These are phyloP conservation scores for Persicaria tinctoria DNA, from an alignment of 148 eudicot genomes.

Conservation along the genomic window DNA sequence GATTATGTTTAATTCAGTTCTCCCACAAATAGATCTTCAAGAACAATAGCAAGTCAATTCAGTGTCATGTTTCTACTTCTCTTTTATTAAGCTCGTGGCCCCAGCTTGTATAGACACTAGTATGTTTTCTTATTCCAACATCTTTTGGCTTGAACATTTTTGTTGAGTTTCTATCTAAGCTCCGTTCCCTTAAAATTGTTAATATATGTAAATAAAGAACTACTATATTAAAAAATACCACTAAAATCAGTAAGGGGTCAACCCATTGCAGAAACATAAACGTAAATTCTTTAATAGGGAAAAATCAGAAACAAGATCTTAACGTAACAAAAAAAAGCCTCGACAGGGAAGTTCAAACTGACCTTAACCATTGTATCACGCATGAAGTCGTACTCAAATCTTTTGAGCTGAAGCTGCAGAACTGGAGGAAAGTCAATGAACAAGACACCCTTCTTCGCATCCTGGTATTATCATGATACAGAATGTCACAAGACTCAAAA, in stretches of 20 bases:
- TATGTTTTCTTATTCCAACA: not conserved
- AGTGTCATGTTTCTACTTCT: not conserved
- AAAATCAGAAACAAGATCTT: not conserved
- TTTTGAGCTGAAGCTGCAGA: conserved; percentile 74
- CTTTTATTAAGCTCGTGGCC: not conserved
- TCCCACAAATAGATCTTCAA: not conserved
- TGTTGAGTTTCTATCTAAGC: not conserved
- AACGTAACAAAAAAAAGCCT: not conserved
- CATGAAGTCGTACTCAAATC: conserved; percentile 89
- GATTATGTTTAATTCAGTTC: not conserved
- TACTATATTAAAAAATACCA: not conserved
- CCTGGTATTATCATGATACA: conserved; percentile 39
- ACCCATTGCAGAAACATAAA: not conserved
- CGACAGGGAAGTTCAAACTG: conserved; percentile 5
- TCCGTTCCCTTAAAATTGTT: not conserved
- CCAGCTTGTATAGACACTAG: not conserved
- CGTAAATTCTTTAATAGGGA: not conserved
- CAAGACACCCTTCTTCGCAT: conserved; percentile 83
- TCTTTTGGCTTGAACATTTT: not conserved
- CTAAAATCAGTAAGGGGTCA: conserved; percentile 5
- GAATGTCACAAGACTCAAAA: conserved; percentile 1
- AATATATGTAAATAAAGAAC: not conserved
- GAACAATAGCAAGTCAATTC: not conserved
- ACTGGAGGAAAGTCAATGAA: conserved; percentile 85
- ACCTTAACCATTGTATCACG: conserved; percentile 95